These are phyloP conservation scores for Raffaelea arxii DNA, from an alignment of 2,329 filamentous ascomycete genomes.

Conservation along the genomic window DNA sequence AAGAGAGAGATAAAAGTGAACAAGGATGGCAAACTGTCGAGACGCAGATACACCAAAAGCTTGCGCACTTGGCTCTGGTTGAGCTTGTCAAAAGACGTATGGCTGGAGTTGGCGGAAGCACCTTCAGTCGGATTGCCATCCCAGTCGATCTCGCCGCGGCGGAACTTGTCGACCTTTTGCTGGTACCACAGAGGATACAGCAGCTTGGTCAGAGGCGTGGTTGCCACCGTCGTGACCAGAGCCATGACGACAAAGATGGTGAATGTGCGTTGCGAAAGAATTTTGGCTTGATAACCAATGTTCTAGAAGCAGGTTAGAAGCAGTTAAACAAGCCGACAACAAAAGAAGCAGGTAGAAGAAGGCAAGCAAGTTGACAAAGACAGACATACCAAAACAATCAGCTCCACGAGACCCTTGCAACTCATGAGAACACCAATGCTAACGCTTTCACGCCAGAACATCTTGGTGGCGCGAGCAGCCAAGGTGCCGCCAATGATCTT, in stretches of 20 bases:
- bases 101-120: constrained; percentile 18
- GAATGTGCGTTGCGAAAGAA: constrained; percentile 72
- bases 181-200: constrained; percentile 63
- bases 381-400: constrained; percentile 74
- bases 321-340: background rate
- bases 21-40: constrained; percentile 75
- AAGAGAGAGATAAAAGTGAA: constrained; percentile 77
- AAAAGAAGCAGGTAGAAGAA: background rate
- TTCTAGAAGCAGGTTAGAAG: constrained; percentile 29
- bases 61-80: constrained; percentile 40
- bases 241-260: constrained; percentile 96
- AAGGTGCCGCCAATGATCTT: constrained; percentile 78
- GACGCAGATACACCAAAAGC: constrained; percentile 69
- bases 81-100: constrained; percentile 19
- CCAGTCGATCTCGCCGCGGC: constrained; percentile 86
- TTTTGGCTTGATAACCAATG: constrained; percentile 72
- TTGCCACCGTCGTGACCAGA: constrained; percentile 72
- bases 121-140: constrained; percentile 37
- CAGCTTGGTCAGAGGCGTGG: constrained; percentile 63
- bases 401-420: constrained; percentile 88
- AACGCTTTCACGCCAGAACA: constrained; percentile 85
- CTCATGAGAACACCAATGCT: constrained; percentile 89
- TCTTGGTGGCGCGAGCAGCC: constrained; percentile 63
- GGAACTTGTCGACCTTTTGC: constrained; percentile 45
- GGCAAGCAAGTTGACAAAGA: background rate